Evolutionary conservation across 768 basidiomycete genomes (phyloP).

Genomic region (Suillus lakei): DNA sequence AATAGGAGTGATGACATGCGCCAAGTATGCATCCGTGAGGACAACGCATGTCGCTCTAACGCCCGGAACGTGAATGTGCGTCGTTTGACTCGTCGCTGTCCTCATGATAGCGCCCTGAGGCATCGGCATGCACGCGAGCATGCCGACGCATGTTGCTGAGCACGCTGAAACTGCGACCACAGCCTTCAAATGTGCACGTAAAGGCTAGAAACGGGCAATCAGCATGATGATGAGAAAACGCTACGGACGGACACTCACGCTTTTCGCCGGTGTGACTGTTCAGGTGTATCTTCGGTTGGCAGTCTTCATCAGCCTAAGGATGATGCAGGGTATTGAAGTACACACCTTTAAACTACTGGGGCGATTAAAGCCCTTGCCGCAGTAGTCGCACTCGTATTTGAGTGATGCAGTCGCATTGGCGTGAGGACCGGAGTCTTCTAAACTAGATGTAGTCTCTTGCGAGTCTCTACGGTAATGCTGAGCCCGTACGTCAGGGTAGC

Average conservation of each 20-base stretch:
- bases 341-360: conserved; percentile 81
- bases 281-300: conserved; percentile 65
- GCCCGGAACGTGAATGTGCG: conserved; percentile 29
- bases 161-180: conserved; percentile 83
- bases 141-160: conserved; percentile 90
- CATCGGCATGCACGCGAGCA: conserved; percentile 67
- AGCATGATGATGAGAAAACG: conserved; percentile 17
- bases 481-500: conserved; percentile 20
- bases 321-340: conserved; percentile 14
- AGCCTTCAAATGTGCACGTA: conserved; percentile 72
- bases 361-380: conserved; percentile 81
- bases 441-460: conserved; percentile 5
- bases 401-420: conserved; percentile 36
- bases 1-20: not conserved
- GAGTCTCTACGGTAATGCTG: conserved; percentile 26
- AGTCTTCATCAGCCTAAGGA: conserved; percentile 14
- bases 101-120: conserved; percentile 39
- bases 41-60: conserved; percentile 7
- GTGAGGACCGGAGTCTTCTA: conserved; percentile 22
- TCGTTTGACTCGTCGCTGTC: conserved; percentile 52
- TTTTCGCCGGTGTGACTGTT: conserved; percentile 88
- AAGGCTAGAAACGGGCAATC: conserved; percentile 54
- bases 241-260: conserved; percentile 53
- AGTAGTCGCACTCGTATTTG: conserved; percentile 80
- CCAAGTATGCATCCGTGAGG: not conserved